A percentile compares a stretch with the other conserved stretches of the same genome.
Conservation (phyloP, 23 red algal genomes). For the Chondrus crispus region DNA sequence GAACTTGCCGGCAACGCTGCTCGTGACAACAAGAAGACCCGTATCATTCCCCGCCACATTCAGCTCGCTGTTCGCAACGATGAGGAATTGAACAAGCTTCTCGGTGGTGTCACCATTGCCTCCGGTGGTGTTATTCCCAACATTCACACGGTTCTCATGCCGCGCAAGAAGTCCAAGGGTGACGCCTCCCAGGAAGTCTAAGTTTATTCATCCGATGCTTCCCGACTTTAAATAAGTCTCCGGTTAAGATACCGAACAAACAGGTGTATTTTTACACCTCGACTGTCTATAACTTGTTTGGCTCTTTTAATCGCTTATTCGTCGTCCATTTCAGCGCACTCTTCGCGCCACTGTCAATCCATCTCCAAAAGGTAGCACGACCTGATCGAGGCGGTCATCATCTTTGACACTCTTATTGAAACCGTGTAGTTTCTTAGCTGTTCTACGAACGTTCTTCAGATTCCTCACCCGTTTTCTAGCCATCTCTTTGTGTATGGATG, state of each 20-base stretch:
- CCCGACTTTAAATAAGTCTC: background rate
- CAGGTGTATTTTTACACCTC: conserved; percentile 80
- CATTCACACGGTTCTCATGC: conserved; percentile 90
- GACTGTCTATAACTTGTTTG: conserved; percentile 30
- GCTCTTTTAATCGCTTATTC: background rate
- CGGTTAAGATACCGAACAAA: background rate
- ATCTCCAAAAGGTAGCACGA: conserved; percentile 82
- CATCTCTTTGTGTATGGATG: background rate
- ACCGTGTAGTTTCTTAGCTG: conserved; percentile 49
- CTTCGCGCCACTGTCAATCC: conserved; percentile 77
- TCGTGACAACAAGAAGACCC: conserved; percentile 99
- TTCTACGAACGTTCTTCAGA: conserved; percentile 23
- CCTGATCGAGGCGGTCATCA: conserved; percentile 53
- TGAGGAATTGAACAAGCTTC: conserved; percentile 99
- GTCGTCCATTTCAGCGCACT: background rate
- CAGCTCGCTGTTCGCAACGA: conserved; percentile 99
- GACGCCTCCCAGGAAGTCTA: conserved; percentile 82
- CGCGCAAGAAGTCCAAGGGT: conserved; percentile 90
- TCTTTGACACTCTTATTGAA: conserved; percentile 64
- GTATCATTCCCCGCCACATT: conserved; percentile 98
- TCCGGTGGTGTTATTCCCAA: conserved; percentile 96
- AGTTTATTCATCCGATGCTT: background rate
- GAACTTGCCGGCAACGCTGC: conserved; percentile 98
- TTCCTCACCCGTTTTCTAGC: background rate
- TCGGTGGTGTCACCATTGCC: conserved; percentile 93